Percentiles rank a stretch among this genome's conserved stretches.
These are phyloP conservation scores for Tricholoma sp. DNA, from an alignment of 768 basidiomycete species.

Conservation along the genomic window DNA sequence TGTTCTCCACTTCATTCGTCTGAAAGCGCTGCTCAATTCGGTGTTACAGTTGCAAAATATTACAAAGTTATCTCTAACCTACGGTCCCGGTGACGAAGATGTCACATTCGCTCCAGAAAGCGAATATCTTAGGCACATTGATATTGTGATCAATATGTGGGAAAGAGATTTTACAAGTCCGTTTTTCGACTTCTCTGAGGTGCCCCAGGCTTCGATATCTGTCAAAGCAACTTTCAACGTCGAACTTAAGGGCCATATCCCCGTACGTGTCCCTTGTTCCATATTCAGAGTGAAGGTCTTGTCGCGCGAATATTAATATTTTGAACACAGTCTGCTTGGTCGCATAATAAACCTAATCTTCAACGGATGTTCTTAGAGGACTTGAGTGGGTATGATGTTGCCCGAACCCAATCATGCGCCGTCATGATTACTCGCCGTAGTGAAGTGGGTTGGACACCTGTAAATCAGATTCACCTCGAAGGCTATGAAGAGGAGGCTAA, in stretches of 20 bases:
- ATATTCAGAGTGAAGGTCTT: not conserved
- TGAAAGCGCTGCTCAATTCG: not conserved
- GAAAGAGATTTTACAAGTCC: not conserved
- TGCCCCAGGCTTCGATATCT: not conserved
- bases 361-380: constrained; percentile 1
- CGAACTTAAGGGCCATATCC: not conserved
- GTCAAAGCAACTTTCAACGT: not conserved
- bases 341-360: not conserved
- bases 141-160: not conserved
- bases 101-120: not conserved
- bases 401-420: not conserved
- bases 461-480: constrained; percentile 1
- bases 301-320: not conserved
- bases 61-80: not conserved
- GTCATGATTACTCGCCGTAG: not conserved
- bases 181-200: constrained; percentile 2
- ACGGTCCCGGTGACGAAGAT: not conserved
- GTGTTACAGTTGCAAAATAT: not conserved
- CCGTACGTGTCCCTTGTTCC: not conserved
- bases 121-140: not conserved
- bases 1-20: not conserved
- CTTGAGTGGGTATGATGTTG: too few species aligned
- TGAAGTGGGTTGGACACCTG: not conserved
- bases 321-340: not conserved
- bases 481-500: not conserved